Base-by-base conservation (phyloP, 805 yeast species). In the Jamesozyma jinghongensis region DNA sequence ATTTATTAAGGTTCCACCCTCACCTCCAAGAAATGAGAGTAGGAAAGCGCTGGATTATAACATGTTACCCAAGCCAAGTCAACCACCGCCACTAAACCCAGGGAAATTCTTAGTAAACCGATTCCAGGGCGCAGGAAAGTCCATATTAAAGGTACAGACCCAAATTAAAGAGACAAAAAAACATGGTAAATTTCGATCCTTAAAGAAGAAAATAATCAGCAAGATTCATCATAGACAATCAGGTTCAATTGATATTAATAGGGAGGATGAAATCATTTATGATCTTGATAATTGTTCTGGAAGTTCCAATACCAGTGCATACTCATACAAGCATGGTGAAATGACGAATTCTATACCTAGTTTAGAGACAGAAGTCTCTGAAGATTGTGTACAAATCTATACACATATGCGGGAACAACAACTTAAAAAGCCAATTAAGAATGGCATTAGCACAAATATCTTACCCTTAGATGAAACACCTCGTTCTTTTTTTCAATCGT, bases 381-480 rank as follows among this genome's bases (percentile, higher is more conserved):
- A 34, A 3, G 20, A 25, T 12, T 22, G 30, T 34, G 5, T 20
- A 7, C 30, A 34, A 25, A 34, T 34, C 10, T 34, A 13, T 25
- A 10, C 14, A 8, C 28, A 34, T 3, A 17, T 34, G 18, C n/a
- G n/a, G 17, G 7, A 16, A 5, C 19, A 12, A 32, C 37, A 25
- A 34, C 13, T 14, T n/a, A 33, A n/a, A 37, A 26, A 5, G 22
- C 28, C 19, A 17, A 22, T 14, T 18, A 11, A 27, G 17, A 20
- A 25, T 34, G 26, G 13, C 25, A n/a, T 29, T 17, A 7, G 3
- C 6, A 17, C 19, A 18, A 18, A 32, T 19, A 10, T 26, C 3
- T 35, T 49, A 28, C 33, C 44, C 5, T 30, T 45, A 5, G 43
- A 42, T 22, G 8, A 17, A 10, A 35, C 41, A 6, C 51, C 51